Percentiles rank a stretch among this genome's conserved stretches.
Evolutionary conservation across 441 rosid genomes (phyloP).

Genomic region (Adansonia grandidieri): DNA sequence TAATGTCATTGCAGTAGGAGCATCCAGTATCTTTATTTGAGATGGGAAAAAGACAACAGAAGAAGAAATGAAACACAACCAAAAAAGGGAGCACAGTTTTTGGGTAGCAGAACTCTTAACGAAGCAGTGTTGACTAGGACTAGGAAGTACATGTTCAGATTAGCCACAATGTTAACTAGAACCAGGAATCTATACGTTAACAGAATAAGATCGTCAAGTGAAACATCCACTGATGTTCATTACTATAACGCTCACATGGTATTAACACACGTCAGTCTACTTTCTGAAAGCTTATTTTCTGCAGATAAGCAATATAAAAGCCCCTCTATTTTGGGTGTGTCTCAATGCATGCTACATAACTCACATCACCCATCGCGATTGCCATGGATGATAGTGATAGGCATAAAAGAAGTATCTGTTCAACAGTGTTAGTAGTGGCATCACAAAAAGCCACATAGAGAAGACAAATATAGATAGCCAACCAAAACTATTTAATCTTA

Average conservation of each 20-base stretch:
- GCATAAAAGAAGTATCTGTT: neutral
- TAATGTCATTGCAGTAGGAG: neutral
- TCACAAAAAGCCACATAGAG: neutral
- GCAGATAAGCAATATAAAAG: neutral
- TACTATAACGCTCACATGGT: neutral
- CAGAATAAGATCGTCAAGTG: neutral
- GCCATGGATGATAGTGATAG: neutral
- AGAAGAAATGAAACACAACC: neutral
- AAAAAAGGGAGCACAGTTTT: neutral
- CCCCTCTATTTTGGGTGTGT: neutral
- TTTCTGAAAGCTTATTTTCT: neutral
- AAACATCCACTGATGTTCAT: neutral
- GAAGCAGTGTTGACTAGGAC: neutral
- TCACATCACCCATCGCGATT: neutral
- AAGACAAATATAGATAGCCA: neutral
- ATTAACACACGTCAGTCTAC: neutral
- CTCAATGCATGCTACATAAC: neutral
- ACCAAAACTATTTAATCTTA: constrained; percentile 15
- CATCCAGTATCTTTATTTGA: neutral
- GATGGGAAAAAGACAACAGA: neutral
- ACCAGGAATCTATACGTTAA: neutral
- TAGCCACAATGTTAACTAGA: neutral
- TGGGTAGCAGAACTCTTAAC: neutral
- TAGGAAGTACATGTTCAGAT: neutral
- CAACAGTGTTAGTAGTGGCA: neutral